Evolutionary conservation across 2,329 filamentous ascomycete genomes (phyloP), one percentile per base, ranked within the genome.

Genomic region (Colletotrichum echinochloae): DNA sequence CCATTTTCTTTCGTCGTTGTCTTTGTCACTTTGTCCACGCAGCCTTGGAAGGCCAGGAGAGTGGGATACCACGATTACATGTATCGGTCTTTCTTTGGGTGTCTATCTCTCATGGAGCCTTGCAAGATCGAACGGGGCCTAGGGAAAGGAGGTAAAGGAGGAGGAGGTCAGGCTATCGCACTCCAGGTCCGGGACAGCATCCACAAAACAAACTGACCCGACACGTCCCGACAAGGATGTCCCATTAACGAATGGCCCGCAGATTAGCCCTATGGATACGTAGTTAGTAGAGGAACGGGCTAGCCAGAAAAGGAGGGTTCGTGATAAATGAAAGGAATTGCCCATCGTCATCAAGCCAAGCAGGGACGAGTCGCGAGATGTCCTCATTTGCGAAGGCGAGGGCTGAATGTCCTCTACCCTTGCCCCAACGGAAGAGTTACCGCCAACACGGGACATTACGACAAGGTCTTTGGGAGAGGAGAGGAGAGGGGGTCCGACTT

Each of bases 311-410:
- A 20, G 37, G 44, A 52, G 33, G 59, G 44, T 51, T 51, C 46
- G 39, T 61, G 23, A 51, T 51, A 51, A 33, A 39, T 52, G 59
- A 52, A 61, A 23, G 46, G 46, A 37, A 61, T 39, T 26, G 59
- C 35, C 23, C 23, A 41, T 61, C 46, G 44, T 61, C 59, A 61
- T 52, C 59, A 61, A 49, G 20, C 30, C 37, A 49, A 39, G 46
- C 41, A 60, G 44, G 39, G 35, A 60, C 41, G 57, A 48, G 20
- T 48, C 57, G 41, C 57, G 23, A 60, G 48, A 60, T 60, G 57
- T 41, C 57, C 41, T 60, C 57, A 60, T 49, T 35, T 48, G 33
- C 41, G 7, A 33, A 28, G 55, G 16, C 23, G 28, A 52, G 28
- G 16, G 16, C 7, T 8, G 49, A 28, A 44, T 18, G 0, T 18